Base-by-base conservation (phyloP, 352 stramenopile genomes). In the Globisporangium paddicum region DNA sequence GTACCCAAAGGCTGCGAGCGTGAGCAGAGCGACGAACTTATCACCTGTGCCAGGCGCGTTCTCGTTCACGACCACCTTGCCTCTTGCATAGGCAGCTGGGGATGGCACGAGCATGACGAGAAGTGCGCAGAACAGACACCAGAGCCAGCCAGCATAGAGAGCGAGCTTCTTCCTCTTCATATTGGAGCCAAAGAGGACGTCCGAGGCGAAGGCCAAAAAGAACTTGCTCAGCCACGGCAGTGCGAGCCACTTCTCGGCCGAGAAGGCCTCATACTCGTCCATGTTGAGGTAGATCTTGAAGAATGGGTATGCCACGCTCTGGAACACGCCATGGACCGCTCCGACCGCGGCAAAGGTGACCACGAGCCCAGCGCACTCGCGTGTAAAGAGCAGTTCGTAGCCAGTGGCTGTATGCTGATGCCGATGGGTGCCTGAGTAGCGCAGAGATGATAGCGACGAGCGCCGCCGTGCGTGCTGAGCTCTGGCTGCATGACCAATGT, bases 241-340 rank as follows among this genome's bases (percentile, higher is more conserved):
- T 30, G 77, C 63, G 14, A 91, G 67, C 62, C 80, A 75, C 5
- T 70, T 47, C 53, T 88, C 76, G 0, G 75, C 78, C 9, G 78
- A 63, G 37, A 76, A 69, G 9, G 78, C 78, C 35, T 79, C 65
- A 52, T 86, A 87, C 58, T 86, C 78, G 35, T 76, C 68, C 75
- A 88, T 82, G 65, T 90, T 89, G 25, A 90, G 63, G 60, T 87
- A 89, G 23, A 82, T 73, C 49, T 87, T 89, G 59, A 91, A 63
- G 47, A 86, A 87, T 40, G 82, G 79, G 32, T 91, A 91, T 48
- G 75, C 41, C 14, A 86, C 28, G 21, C 73, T 62, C 59, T 85
- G 75, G 30, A 87, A 67, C 9, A 89, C 64, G n/a, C 69, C 82
- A 25, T 89, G 69, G 0, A 82, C 58, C 34, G 69, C 60, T 6